These are phyloP conservation scores for Tricharina praecox DNA, from an alignment of 495 filamentous ascomycete genomes.

Conservation along the genomic window DNA sequence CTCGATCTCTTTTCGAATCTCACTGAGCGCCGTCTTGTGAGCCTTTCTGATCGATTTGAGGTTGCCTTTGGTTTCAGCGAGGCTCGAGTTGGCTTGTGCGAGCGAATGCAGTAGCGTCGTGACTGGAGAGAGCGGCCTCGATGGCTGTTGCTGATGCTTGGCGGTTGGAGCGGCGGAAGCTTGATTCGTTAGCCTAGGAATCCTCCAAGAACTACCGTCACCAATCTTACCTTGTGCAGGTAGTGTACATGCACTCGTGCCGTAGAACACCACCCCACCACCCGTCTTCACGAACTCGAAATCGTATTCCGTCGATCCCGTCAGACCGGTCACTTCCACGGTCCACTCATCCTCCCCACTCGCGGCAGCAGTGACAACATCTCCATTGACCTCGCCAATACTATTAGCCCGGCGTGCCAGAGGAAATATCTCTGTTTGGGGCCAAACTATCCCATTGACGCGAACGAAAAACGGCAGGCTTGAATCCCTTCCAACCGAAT, in stretches of 20 bases:
- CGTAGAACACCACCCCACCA: conserved; percentile 18
- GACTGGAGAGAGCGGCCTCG: conserved; percentile 25
- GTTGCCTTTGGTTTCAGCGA: conserved; percentile 20
- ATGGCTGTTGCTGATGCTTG: conserved; percentile 18
- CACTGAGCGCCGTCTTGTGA: conserved; percentile 21
- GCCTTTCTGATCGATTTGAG: conserved; percentile 22
- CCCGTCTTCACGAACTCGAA: conserved; percentile 27
- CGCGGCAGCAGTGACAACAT: conserved; percentile 8
- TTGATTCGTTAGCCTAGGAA: conserved; percentile 4
- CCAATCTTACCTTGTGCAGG: conserved; percentile 25
- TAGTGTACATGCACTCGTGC: conserved; percentile 24
- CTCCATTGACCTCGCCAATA: conserved; percentile 13
- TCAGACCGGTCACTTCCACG: conserved; percentile 24
- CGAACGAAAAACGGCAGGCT: conserved; percentile 23
- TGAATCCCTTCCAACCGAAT: conserved; percentile 14
- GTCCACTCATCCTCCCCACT: conserved; percentile 24
- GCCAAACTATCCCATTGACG: conserved; percentile 27
- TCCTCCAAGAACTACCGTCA: conserved; percentile 5
- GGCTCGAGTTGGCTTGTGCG: conserved; percentile 19
- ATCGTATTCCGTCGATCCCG: conserved; percentile 27
- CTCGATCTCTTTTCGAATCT: conserved; percentile 26
- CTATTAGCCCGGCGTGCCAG: conserved; percentile 10
- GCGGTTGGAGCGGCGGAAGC: conserved; percentile 14
- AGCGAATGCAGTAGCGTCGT: conserved; percentile 25
- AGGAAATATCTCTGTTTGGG: conserved; percentile 19